A percentile compares a stretch with the other conserved stretches of the same genome.
Evolutionary conservation across 352 stramenopile genomes (phyloP).

Genomic region (Globisporangium barbulae): DNA sequence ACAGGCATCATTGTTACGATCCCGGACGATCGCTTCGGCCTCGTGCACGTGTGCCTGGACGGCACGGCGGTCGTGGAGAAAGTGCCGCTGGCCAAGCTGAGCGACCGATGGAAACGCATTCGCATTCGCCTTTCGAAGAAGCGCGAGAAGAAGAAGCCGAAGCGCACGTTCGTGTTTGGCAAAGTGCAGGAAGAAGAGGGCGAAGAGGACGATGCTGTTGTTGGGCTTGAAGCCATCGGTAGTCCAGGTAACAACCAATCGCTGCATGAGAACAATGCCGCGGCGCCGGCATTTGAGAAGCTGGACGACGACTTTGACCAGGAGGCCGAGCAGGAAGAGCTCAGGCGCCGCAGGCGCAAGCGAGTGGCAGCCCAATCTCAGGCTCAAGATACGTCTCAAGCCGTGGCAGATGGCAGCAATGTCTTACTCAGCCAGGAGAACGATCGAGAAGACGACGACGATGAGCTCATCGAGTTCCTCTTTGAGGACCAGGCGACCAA

Average conservation of each 20-base stretch:
- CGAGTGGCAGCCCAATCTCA: neutral
- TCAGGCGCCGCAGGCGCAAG: conserved; percentile 14
- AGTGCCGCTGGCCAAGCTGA: conserved; percentile 58
- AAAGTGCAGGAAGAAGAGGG: conserved; percentile 6
- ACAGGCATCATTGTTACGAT: conserved; percentile 53
- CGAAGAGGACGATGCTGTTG: neutral
- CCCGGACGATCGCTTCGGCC: conserved; percentile 56
- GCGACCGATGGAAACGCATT: conserved; percentile 56
- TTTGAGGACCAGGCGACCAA: conserved; percentile 56
- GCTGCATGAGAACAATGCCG: conserved; percentile 11
- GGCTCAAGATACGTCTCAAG: neutral
- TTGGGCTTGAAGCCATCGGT: neutral
- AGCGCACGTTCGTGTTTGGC: conserved; percentile 47
- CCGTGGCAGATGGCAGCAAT: neutral
- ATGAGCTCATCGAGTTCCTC: conserved; percentile 35
- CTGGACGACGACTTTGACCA: conserved; percentile 33
- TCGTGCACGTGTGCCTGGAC: conserved; percentile 57
- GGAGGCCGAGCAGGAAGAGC: conserved; percentile 20
- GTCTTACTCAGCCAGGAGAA: neutral
- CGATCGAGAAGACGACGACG: conserved; percentile 9
- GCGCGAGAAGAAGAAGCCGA: conserved; percentile 29
- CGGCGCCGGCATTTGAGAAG: conserved; percentile 22
- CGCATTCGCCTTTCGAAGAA: conserved; percentile 38
- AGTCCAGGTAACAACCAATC: conserved; percentile 2
- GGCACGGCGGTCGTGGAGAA: conserved; percentile 41